phyloP scores from a whole-genome alignment of 768 basidiomycete species.

The Lactifluus hygrophoroides region DNA sequence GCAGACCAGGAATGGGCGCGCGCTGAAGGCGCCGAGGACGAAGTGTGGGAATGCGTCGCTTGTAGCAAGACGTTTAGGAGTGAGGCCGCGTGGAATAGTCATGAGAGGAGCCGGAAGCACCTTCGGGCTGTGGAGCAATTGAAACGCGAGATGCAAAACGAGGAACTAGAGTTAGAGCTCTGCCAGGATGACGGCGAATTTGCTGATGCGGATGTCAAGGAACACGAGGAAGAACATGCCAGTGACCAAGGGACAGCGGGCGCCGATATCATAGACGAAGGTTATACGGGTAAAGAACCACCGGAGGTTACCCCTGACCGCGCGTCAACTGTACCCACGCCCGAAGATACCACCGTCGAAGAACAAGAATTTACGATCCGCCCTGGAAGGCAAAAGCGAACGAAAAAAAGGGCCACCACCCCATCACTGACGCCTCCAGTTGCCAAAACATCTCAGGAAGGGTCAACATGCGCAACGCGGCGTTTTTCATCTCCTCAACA shows the following conservation, averaged over 20 bases:
- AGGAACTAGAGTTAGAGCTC: constrained; percentile 53
- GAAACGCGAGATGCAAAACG: constrained; percentile 65
- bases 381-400: constrained; percentile 1
- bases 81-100: constrained; percentile 93
- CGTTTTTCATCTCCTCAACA: neutral
- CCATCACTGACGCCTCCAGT: neutral
- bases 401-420: constrained; percentile 4
- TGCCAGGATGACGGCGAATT: constrained; percentile 1
- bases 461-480: neutral
- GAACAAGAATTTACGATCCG: neutral
- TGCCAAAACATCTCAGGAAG: neutral
- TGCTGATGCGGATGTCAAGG: constrained; percentile 9
- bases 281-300: neutral
- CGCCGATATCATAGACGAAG: neutral
- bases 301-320: constrained; percentile 5
- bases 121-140: constrained; percentile 77
- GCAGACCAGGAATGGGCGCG: constrained; percentile 69
- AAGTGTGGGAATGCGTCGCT: constrained; percentile 94
- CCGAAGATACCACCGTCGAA: neutral
- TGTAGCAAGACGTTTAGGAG: constrained; percentile 85
- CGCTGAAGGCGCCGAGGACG: constrained; percentile 59
- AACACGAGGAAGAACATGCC: neutral
- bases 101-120: constrained; percentile 94
- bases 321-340: neutral
- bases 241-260: neutral